Conservation (phyloP, 495 filamentous ascomycete genomes). For the Eremomyces bilateralis region DNA sequence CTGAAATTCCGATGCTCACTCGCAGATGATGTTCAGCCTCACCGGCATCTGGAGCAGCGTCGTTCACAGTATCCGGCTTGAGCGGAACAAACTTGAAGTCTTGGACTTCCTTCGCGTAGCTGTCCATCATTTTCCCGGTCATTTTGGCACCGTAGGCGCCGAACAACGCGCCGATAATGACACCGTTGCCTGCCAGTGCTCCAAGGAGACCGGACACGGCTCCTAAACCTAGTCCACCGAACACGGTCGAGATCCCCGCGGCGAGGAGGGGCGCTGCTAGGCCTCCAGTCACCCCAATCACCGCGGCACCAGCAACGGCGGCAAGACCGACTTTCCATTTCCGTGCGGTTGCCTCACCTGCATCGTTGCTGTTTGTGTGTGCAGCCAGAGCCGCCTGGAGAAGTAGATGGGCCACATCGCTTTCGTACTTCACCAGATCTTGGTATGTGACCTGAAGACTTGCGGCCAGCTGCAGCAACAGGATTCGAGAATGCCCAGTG, state of each 20-base stretch:
- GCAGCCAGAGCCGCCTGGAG: slow-evolving; percentile 48
- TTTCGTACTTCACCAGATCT: slow-evolving; percentile 17
- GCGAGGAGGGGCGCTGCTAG: slow-evolving; percentile 66
- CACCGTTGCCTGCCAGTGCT: slow-evolving; percentile 48
- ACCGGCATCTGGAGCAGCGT: no score
- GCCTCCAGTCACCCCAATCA: slow-evolving; percentile 65
- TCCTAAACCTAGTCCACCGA: slow-evolving; percentile 63
- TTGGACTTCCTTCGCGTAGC: slow-evolving; percentile 64
- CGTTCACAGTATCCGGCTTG: slow-evolving; percentile 23
- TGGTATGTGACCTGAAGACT: slow-evolving; percentile 14
- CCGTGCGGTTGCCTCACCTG: slow-evolving; percentile 36
- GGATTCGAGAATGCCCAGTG: slow-evolving; percentile 18
- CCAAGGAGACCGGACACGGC: slow-evolving; percentile 65
- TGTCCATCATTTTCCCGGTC: slow-evolving; percentile 69
- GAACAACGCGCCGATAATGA: slow-evolving; percentile 66
- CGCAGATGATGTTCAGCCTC: no score
- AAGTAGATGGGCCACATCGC: slow-evolving; percentile 40
- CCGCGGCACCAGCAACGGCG: slow-evolving; percentile 49
- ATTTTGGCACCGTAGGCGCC: slow-evolving; percentile 75
- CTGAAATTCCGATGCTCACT: slow-evolving; percentile 62
- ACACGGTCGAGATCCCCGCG: slow-evolving; percentile 60
- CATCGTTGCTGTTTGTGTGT: slow-evolving; percentile 41
- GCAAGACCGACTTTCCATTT: slow-evolving; percentile 73
- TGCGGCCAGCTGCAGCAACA: slow-evolving; percentile 17
- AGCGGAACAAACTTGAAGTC: slow-evolving; percentile 75